Evolutionary conservation across 345 rosid genomes (phyloP), one percentile per base, ranked within the genome.

Genomic region (Eucalyptus cladocalyx): DNA sequence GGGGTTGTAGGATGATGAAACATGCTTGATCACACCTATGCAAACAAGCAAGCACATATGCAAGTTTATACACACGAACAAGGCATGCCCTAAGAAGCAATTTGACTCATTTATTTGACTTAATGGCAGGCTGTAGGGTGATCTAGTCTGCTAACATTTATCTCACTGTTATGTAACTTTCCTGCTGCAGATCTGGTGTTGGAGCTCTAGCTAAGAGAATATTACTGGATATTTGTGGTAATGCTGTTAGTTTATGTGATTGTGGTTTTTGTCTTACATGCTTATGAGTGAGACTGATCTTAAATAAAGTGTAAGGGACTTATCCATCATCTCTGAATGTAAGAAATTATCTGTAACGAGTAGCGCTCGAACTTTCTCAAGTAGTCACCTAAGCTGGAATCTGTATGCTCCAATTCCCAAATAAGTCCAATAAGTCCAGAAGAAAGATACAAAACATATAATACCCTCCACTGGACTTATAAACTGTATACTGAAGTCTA

Each of bases 131-230:
- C 85, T 76, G 83, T 76, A 21, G 47, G 28, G 47, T 76, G 45
- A 76, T 76, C 45, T 19, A 21, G 47, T 76, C 83, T 76, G 47
- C 83, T 11, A 69, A 76, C 47, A 76, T 76, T 37, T 76, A 86
- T 60, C 94, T 92, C 90, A 91, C 86, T 56, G 49, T 62, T 56
- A 87, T 87, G 88, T 89, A 32, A 40, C 88, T 19, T 89, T 92
- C 90, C 86, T 45, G 65, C 58, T 93, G 95, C 92, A 97, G 99
- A 96, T 91, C 93, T 97, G 92, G 99, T 97, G 92, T 89, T 97
- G 98, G 98, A 97, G 96, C 97, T 96, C 93, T 94, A 96, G 94
- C 60, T 85, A 92, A 80, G 11, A 90, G 87, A 47, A 23, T 28
- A 42, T 32, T 26, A 24, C 80, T 69, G 83, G 45, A 76, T 37